Evolutionary conservation across 73 alveolate genomes (phyloP).

Genomic region (Loxodes magnus): DNA sequence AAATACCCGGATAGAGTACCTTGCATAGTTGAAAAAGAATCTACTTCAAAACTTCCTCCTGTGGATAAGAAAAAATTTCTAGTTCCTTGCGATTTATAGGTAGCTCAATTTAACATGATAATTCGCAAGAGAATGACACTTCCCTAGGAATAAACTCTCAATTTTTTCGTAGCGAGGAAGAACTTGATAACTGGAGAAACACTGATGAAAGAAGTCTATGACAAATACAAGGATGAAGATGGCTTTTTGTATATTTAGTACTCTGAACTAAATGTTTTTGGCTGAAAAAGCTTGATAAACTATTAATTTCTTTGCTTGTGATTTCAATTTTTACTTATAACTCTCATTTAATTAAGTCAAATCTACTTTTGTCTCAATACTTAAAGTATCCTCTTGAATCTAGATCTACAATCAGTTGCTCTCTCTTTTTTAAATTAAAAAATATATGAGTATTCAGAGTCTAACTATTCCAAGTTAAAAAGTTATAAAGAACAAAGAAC

Average conservation of each 20-base stretch:
- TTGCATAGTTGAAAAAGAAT: conserved; percentile 61
- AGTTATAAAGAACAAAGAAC: too few species aligned
- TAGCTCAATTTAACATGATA: conserved; percentile 50
- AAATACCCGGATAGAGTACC: conserved; percentile 69
- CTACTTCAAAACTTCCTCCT: conserved; percentile 39
- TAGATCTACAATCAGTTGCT: too few species aligned
- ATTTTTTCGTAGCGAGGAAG: conserved; percentile 51
- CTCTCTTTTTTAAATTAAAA: too few species aligned
- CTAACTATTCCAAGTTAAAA: too few species aligned
- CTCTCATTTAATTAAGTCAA: too few species aligned
- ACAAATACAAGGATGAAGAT: conserved; percentile 37
- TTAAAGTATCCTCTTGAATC: too few species aligned
- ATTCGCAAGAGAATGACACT: conserved; percentile 54
- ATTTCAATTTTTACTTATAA: too few species aligned
- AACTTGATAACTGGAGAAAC: conserved; percentile 41
- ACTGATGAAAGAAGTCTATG: conserved; percentile 45
- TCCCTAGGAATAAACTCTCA: conserved; percentile 46
- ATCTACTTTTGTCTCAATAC: too few species aligned
- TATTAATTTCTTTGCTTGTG: too few species aligned
- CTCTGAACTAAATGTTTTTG: conserved; percentile 21
- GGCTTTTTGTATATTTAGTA: conserved; percentile 49
- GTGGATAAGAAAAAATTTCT: conserved; percentile 63
- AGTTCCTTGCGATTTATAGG: conserved; percentile 55
- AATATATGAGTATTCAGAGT: too few species aligned
- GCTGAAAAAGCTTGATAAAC: too few species aligned